Evolutionary conservation across 148 eudicot genomes (phyloP), one percentile per base, ranked within the genome.

Genomic region (Talinum fruticosum): DNA sequence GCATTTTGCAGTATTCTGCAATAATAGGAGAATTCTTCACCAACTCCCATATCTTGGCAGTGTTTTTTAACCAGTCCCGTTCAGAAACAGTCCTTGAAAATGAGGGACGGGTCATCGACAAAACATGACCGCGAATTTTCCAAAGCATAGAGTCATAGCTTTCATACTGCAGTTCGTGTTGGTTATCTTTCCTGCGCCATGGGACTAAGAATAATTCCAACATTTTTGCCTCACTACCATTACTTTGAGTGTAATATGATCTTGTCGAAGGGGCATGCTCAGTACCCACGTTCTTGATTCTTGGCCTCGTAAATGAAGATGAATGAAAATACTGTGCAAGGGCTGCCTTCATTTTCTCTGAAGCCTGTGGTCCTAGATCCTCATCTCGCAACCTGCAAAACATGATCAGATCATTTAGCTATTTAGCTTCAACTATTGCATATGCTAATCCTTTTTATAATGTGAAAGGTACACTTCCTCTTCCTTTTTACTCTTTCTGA

Each of bases 21-120:
- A 93, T 85, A 33, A 85, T 75, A 2, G 93, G 72, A 79, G 96
- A 91, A 76, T 80, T 88, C 86, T 88, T 93, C 82, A 93, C 86
- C 75, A 88, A 78, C 7, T 93, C 97, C 97, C 97, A 91, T 84
- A 93, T 87, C 89, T 89, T 93, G 68, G 87, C 89, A 64, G 93
- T 89, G 77, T 87, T 93, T 88, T 93, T 93, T 79, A 93, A 84
- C 97, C 97, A 93, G 75, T 91, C 97, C 12, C 96, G 85, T 79
- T 91, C 97, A 34, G 97, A 89, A 30, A 91, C 86, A 16, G 92
- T 86, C 76, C 96, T 89, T 64, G 90, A 83, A 51, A 93, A 93
- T 2, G 90, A 80, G 16, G 93, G 89, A 64, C 85, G 75, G 59
- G 75, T 70, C 96, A 89, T 93, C 5, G 96, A 89, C 78, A 93